Evolutionary conservation across 768 basidiomycete species (phyloP).

Genomic region (Clitopilus hobsonii): DNA sequence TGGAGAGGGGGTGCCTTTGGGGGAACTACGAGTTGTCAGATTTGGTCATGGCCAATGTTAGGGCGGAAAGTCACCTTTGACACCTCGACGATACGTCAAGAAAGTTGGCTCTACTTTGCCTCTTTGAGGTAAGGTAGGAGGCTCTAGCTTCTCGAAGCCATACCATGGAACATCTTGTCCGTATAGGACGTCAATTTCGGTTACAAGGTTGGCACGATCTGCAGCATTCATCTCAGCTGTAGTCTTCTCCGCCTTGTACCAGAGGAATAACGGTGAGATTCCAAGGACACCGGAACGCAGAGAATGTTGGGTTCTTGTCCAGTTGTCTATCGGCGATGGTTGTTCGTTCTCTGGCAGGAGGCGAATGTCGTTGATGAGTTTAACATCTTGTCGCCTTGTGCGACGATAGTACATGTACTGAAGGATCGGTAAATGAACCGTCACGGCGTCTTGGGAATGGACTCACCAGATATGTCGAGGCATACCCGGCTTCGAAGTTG

Average conservation of each 20-base stretch:
- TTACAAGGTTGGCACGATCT: slow-evolving; percentile 64
- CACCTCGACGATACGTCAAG: slow-evolving; percentile 66
- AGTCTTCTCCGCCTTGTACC: slow-evolving; percentile 74
- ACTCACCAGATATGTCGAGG: slow-evolving; percentile 57
- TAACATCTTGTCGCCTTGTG: slow-evolving; percentile 76
- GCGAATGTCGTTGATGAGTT: slow-evolving; percentile 69
- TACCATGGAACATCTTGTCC: slow-evolving; percentile 84
- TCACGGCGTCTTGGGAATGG: neutral
- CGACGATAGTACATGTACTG: slow-evolving; percentile 79
- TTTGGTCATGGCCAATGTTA: neutral
- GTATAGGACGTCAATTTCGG: slow-evolving; percentile 87
- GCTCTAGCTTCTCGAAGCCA: slow-evolving; percentile 74
- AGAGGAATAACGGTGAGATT: slow-evolving; percentile 59
- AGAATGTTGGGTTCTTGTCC: slow-evolving; percentile 63
- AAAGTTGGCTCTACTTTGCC: slow-evolving; percentile 48
- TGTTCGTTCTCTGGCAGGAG: slow-evolving; percentile 55
- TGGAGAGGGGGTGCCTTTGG: slow-evolving; percentile 76
- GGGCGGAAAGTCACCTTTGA: slow-evolving; percentile 51
- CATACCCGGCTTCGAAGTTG: slow-evolving; percentile 54
- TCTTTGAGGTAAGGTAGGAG: slow-evolving; percentile 45
- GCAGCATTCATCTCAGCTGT: slow-evolving; percentile 53
- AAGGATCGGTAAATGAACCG: neutral
- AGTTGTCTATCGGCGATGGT: slow-evolving; percentile 44
- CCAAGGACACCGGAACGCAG: slow-evolving; percentile 59
- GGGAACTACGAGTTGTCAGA: slow-evolving; percentile 36